Base-by-base conservation (phyloP, 805 yeast species). In the Saturnispora serradocipensis region DNA sequence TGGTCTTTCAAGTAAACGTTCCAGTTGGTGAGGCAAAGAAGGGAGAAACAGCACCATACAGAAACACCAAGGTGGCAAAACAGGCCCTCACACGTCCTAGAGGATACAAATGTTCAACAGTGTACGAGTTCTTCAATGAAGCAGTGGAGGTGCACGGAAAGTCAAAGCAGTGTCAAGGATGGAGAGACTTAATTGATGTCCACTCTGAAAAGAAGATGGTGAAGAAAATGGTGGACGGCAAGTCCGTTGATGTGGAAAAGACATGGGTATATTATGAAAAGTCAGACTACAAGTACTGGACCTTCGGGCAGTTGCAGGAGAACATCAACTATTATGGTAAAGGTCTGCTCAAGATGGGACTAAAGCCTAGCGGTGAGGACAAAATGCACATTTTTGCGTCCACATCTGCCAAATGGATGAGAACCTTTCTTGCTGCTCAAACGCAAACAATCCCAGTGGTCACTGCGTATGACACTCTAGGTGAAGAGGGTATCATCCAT, bases 391-490 rank as follows among this genome's bases (percentile, higher is more conserved):
- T 91, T 50, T 93, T 83, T 69, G 97, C 97, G 25, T 68, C 86
- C 20, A 93, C 99, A 13, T 86, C 95, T 15, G 84, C 80, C 52
- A 81, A 80, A 63, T 91, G 98, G 98, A 79, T 91, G 88, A 86
- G 87, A 70, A 78, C 87, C 32, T 91, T 81, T 57, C 67, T 88
- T 53, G 96, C 90, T 15, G 76, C 88, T 49, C 79, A 80, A 60
- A 73, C 89, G 49, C 97, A 88, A 68, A 70, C 77, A 47, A 83
- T 93, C 54, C 86, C 98, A 24, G 77, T 86, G 52, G 98, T 89
- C 40, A 93, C 99, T 15, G 98, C 99, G 38, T 93, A 93, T 68
- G 97, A 90, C 67, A 88, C 97, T 43, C 75, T 90, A 58, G 97
- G 97, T 53, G 95, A 88, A 68, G 76, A 77, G 36, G 96, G 96